Percentiles rank a stretch among this genome's conserved stretches.
These are phyloP conservation scores for Daucus carota DNA, from an alignment of 129 eudicot genomes.

Conservation along the genomic window DNA sequence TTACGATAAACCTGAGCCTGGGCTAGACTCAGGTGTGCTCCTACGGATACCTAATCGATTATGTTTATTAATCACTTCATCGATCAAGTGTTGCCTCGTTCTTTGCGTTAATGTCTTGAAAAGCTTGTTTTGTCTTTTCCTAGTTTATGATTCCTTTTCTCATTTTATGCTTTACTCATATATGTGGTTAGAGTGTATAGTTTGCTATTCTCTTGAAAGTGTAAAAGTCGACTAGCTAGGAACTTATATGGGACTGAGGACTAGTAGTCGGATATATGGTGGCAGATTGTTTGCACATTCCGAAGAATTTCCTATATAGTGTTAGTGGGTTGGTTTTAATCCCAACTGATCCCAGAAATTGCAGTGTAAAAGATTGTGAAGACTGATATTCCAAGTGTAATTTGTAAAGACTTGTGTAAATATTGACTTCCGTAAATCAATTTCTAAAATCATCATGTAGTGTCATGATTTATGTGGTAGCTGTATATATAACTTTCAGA, in stretches of 20 bases:
- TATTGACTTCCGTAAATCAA: neutral
- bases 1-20: neutral
- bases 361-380: neutral
- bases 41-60: neutral
- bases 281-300: neutral
- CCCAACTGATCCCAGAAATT: neutral
- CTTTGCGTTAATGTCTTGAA: neutral
- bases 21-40: neutral
- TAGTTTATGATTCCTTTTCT: neutral
- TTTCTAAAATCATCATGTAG: neutral
- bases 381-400: neutral
- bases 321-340: neutral
- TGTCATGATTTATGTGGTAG: neutral
- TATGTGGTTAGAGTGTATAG: neutral
- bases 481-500: neutral
- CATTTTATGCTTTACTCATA: neutral
- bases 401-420: neutral
- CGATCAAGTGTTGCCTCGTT: neutral
- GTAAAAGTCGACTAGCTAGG: neutral
- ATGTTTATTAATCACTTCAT: too few species aligned
- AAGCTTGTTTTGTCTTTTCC: neutral
- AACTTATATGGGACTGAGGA: neutral
- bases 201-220: too few species aligned
- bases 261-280: neutral
- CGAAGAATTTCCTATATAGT: neutral